These are phyloP conservation scores for Obba rivulosa DNA, from an alignment of 768 basidiomycete genomes.

Conservation along the genomic window DNA sequence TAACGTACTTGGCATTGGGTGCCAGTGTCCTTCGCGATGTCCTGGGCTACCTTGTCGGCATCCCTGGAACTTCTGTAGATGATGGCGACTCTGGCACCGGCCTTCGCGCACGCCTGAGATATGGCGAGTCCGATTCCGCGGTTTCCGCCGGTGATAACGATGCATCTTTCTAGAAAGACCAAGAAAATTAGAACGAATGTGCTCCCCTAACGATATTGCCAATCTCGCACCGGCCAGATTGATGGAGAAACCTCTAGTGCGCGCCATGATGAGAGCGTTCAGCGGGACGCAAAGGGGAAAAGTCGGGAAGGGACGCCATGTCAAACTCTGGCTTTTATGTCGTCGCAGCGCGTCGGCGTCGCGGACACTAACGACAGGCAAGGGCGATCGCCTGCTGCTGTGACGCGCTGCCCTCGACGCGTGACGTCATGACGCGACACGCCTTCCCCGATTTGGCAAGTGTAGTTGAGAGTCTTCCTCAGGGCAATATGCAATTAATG, in stretches of 20 bases:
- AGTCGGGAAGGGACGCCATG: too few species aligned
- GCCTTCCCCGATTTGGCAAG: too few species aligned
- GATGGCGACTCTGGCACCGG: conserved; percentile 56
- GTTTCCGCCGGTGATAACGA: conserved; percentile 60
- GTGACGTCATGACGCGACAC: too few species aligned
- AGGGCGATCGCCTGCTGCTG: too few species aligned
- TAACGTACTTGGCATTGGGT: conserved; percentile 37
- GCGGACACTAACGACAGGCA: too few species aligned
- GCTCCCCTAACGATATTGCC: not conserved
- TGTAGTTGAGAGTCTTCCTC: too few species aligned
- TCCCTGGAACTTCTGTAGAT: conserved; percentile 51
- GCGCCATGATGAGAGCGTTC: too few species aligned
- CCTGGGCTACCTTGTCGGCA: conserved; percentile 42
- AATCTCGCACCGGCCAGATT: conserved; percentile 25
- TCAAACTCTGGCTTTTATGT: too few species aligned
- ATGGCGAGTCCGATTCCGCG: conserved; percentile 57
- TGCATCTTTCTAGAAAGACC: conserved; percentile 33
- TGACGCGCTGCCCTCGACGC: too few species aligned
- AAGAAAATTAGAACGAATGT: not conserved
- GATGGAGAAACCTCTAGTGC: conserved; percentile 13
- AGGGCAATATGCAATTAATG: too few species aligned
- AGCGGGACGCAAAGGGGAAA: too few species aligned
- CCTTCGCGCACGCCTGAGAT: conserved; percentile 45
- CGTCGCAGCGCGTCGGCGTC: too few species aligned
- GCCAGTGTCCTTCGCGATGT: conserved; percentile 41